These are phyloP conservation scores for Aspergillus quadricinctus DNA, from an alignment of 2,329 filamentous ascomycete species.

Conservation along the genomic window DNA sequence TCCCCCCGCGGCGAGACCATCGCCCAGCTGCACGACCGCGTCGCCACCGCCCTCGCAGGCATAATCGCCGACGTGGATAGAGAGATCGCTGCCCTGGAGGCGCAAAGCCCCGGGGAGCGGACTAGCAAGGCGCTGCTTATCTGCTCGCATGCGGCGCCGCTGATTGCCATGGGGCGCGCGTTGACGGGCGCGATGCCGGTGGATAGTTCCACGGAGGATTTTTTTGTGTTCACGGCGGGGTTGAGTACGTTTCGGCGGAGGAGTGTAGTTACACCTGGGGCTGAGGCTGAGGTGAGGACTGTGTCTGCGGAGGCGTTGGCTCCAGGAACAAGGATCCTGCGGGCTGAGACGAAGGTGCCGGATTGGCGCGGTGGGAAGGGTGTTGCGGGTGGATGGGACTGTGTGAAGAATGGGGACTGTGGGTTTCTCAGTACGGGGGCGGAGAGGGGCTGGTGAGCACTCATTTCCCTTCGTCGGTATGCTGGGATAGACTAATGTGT, in stretches of 20 bases:
- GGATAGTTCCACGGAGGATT: constrained; percentile 70
- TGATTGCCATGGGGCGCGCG: constrained; percentile 80
- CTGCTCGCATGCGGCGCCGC: constrained; percentile 82
- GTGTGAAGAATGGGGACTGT: constrained; percentile 77
- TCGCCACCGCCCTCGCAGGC: constrained; percentile 63
- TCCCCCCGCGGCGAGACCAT: constrained; percentile 73
- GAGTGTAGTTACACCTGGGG: constrained; percentile 3
- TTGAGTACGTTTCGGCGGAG: constrained; percentile 63
- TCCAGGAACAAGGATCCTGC: constrained; percentile 26
- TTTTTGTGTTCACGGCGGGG: constrained; percentile 77
- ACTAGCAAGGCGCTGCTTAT: constrained; percentile 62
- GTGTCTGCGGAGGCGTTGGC: constrained; percentile 14
- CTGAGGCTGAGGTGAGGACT: constrained; percentile 31
- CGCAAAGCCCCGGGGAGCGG: constrained; percentile 53
- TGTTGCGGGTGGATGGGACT: constrained; percentile 74
- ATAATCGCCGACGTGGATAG: constrained; percentile 70
- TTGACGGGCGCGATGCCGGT: constrained; percentile 75
- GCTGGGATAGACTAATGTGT: neutral
- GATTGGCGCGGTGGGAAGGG: constrained; percentile 58
- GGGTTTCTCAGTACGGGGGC: constrained; percentile 73
- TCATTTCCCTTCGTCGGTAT: too few species aligned
- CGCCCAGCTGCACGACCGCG: constrained; percentile 71
- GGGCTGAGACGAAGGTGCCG: constrained; percentile 21
- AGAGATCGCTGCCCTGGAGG: constrained; percentile 39
- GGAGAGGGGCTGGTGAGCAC: constrained; percentile 78